phyloP scores from a whole-genome alignment of 345 rosid genomes.

The Acer negundo region DNA sequence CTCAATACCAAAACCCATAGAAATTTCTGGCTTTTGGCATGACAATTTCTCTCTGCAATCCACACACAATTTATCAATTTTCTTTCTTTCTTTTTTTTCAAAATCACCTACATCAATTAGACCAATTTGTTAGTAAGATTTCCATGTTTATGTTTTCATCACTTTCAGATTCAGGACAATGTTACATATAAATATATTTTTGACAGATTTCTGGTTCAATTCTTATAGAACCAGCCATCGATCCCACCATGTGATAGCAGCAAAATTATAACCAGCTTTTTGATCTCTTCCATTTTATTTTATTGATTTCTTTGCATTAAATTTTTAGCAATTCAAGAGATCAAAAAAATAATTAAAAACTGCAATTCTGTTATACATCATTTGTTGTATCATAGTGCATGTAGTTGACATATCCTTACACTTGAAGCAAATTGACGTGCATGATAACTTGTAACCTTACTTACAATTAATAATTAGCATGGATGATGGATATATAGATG shows the following conservation, averaged over 20 bases:
- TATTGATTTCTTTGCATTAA: background rate
- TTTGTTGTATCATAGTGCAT: too few species aligned
- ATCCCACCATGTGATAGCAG: background rate
- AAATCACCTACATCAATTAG: background rate
- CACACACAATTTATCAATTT: conserved; percentile 2
- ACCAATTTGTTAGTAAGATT: conserved; percentile 3
- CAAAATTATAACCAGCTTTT: background rate
- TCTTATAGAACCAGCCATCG: background rate
- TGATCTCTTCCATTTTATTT: background rate
- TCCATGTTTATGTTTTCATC: background rate
- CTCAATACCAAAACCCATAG: conserved; percentile 82
- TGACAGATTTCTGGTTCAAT: background rate
- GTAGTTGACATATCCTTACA: too few species aligned
- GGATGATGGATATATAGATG: too few species aligned
- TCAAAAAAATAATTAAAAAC: too few species aligned
- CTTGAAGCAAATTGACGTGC: too few species aligned
- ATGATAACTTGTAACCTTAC: too few species aligned
- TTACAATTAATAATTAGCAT: too few species aligned
- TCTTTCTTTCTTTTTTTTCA: background rate
- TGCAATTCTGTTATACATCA: too few species aligned
- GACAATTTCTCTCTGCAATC: background rate
- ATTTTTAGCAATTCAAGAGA: background rate
- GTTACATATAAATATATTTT: conserved; percentile 14
- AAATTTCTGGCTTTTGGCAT: conserved; percentile 96
- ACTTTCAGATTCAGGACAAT: background rate